phyloP scores from a whole-genome alignment of 73 alveolate species.

The Stentor roeselii region DNA sequence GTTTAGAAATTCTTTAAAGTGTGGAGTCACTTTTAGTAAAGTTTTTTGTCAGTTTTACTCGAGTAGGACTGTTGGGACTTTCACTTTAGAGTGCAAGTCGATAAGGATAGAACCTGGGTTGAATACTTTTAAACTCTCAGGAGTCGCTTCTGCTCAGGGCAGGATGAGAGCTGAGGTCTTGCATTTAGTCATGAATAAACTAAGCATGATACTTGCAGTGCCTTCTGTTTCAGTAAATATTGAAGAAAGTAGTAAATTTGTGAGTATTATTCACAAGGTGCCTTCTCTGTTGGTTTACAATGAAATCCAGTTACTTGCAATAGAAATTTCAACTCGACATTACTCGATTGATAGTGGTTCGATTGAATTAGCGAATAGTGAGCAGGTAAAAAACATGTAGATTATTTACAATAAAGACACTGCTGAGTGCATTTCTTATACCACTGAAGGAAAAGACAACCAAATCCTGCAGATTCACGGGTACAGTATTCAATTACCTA shows the following conservation, averaged over 20 bases:
- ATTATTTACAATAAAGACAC: neutral
- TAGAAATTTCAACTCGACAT: conserved; percentile 13
- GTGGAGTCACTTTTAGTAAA: neutral
- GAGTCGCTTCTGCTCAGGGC: conserved; percentile 4
- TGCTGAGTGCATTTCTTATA: neutral
- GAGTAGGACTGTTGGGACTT: neutral
- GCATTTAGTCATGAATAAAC: neutral
- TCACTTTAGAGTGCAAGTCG: neutral
- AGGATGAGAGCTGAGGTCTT: neutral
- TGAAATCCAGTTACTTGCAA: neutral
- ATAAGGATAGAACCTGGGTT: neutral
- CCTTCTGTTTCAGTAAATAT: neutral
- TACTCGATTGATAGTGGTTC: neutral
- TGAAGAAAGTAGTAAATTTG: neutral
- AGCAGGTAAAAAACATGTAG: conserved; percentile 5
- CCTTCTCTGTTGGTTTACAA: conserved; percentile 16
- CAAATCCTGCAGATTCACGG: neutral
- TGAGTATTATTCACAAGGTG: conserved; percentile 17
- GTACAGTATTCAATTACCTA: neutral
- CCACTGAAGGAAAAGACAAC: neutral
- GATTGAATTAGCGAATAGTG: neutral
- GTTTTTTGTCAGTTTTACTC: neutral
- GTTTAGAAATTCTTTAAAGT: neutral
- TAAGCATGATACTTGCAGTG: neutral
- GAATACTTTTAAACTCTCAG: neutral